phyloP scores from a whole-genome alignment of 2,329 filamentous ascomycete species.

The Graphilbum fragrans region DNA sequence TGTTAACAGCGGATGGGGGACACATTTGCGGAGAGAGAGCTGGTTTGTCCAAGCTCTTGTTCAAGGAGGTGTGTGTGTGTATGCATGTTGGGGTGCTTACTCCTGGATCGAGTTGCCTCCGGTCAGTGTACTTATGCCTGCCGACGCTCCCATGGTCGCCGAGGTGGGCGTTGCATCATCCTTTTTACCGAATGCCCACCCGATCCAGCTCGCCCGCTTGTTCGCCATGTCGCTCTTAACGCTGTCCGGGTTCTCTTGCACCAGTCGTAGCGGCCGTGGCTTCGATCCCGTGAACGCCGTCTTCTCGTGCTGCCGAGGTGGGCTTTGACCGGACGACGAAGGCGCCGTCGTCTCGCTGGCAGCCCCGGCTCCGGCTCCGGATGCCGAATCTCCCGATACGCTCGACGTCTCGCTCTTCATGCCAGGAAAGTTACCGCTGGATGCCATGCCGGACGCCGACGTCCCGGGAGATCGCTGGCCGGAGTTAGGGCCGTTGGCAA shows the following conservation, averaged over 20 bases:
- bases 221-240: slow-evolving; percentile 31
- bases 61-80: background rate
- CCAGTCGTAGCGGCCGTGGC: slow-evolving; percentile 72
- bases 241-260: slow-evolving; percentile 59
- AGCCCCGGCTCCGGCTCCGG: slow-evolving; percentile 24
- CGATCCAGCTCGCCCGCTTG: slow-evolving; percentile 55
- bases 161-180: slow-evolving; percentile 18
- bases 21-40: no score
- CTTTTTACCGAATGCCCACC: slow-evolving; percentile 45
- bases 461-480: slow-evolving; percentile 39
- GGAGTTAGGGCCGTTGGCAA: slow-evolving; percentile 24
- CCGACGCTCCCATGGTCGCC: background rate
- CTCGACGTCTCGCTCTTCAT: slow-evolving; percentile 55
- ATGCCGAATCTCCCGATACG: slow-evolving; percentile 50
- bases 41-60: no score
- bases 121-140: background rate
- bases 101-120: slow-evolving; percentile 7
- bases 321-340: slow-evolving; percentile 26
- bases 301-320: slow-evolving; percentile 43
- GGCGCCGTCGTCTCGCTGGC: slow-evolving; percentile 22
- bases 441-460: slow-evolving; percentile 16
- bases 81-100: background rate
- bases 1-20: no score
- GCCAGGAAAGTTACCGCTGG: slow-evolving; percentile 55
- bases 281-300: slow-evolving; percentile 55